Percentiles rank a stretch among this genome's conserved stretches.
phyloP scores from a whole-genome alignment of 2,329 filamentous ascomycete species.

The Byssoonygena ceratinophila region DNA sequence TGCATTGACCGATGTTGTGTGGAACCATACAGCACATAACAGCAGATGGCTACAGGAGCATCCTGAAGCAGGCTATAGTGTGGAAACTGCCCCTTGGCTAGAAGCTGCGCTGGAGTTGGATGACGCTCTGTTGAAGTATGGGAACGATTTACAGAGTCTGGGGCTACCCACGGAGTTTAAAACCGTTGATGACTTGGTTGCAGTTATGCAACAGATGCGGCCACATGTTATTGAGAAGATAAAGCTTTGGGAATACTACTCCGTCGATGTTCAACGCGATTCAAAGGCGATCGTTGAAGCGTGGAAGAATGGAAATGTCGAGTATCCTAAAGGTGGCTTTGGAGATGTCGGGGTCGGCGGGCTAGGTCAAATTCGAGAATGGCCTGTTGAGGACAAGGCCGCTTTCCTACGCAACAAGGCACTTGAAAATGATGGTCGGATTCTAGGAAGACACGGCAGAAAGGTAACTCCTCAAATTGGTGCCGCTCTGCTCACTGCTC shows the following conservation, averaged over 20 bases:
- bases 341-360: slow-evolving; percentile 40
- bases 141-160: slow-evolving; percentile 51
- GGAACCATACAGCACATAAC: slow-evolving; percentile 96
- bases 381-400: slow-evolving; percentile 49
- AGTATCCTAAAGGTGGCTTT: slow-evolving; percentile 45
- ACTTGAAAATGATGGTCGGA: slow-evolving; percentile 57
- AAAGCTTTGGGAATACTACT: slow-evolving; percentile 88
- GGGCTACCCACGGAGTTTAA: slow-evolving; percentile 67
- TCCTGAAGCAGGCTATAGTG: slow-evolving; percentile 89
- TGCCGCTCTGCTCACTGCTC: slow-evolving; percentile 55
- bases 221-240: slow-evolving; percentile 65
- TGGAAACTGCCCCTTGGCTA: slow-evolving; percentile 71
- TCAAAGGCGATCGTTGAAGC: slow-evolving; percentile 57
- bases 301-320: slow-evolving; percentile 56
- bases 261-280: slow-evolving; percentile 65
- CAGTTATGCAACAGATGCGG: slow-evolving; percentile 77
- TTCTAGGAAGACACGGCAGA: slow-evolving; percentile 72
- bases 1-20: slow-evolving; percentile 88
- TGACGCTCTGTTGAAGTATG: slow-evolving; percentile 56
- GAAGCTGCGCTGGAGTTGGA: slow-evolving; percentile 64
- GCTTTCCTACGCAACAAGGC: slow-evolving; percentile 56
- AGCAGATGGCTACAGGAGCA: slow-evolving; percentile 89
- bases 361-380: slow-evolving; percentile 44
- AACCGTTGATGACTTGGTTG: slow-evolving; percentile 59
- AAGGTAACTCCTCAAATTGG: slow-evolving; percentile 57